Conservation (phyloP, 1,139 yeast species). For the Saccharomyces pastorianus region DNA sequence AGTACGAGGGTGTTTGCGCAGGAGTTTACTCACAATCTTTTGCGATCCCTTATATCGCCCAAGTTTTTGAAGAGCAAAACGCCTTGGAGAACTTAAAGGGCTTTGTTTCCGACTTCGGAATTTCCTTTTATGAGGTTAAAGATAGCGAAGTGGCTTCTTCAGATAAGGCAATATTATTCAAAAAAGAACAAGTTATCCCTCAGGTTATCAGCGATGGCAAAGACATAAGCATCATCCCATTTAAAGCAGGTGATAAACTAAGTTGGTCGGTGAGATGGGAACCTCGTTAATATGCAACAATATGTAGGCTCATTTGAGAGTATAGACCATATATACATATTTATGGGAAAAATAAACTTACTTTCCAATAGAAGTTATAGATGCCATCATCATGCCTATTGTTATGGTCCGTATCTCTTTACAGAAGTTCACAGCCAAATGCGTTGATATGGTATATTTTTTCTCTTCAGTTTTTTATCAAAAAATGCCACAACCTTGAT, state of each 20-base stretch:
- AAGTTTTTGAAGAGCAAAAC: constrained; percentile 63
- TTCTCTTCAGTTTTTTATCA: not conserved
- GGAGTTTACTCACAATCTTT: constrained; percentile 91
- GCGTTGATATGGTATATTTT: not conserved
- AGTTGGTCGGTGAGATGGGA: constrained; percentile 77
- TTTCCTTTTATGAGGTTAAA: constrained; percentile 53
- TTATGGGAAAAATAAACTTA: not conserved
- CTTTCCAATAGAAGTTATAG: not conserved
- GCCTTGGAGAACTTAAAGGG: constrained; percentile 57
- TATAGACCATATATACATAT: not conserved
- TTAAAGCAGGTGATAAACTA: constrained; percentile 71
- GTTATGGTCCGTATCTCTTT: not conserved
- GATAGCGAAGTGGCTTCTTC: constrained; percentile 36
- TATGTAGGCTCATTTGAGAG: not conserved
- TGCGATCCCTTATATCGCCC: constrained; percentile 77
- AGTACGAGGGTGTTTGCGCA: constrained; percentile 83
- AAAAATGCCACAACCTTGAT: not conserved
- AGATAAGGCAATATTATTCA: constrained; percentile 47
- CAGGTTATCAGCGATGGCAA: constrained; percentile 42
- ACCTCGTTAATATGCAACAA: constrained; percentile 1
- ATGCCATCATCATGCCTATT: not conserved
- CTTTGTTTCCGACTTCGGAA: constrained; percentile 73
- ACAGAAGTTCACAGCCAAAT: not conserved
- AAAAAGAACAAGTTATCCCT: constrained; percentile 49
- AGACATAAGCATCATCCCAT: constrained; percentile 67